Conservation (phyloP, 2,329 filamentous ascomycete genomes). For the Ascochyta rabiei region DNA sequence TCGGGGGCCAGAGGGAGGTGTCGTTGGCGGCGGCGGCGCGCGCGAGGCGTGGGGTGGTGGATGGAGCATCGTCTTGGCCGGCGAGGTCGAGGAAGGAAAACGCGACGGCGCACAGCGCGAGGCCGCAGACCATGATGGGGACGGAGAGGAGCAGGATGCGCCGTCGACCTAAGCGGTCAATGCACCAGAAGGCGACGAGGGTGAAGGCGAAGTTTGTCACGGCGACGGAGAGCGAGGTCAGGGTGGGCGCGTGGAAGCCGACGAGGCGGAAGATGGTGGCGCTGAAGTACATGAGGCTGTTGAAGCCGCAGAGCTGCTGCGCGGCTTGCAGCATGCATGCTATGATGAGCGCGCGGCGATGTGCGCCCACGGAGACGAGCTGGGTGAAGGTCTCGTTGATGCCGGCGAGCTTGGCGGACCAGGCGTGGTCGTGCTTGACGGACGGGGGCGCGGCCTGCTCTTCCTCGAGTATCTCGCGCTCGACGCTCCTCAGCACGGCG, state of each 20-base stretch:
- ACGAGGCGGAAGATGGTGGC: conserved; percentile 56
- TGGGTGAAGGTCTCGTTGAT: conserved; percentile 63
- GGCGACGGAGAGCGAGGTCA: conserved; percentile 53
- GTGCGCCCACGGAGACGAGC: conserved; percentile 52
- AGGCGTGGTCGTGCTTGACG: conserved; percentile 36
- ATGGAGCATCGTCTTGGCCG: background rate
- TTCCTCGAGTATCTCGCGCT: conserved; percentile 76
- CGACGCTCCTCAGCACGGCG: conserved; percentile 70
- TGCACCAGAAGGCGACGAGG: conserved; percentile 52
- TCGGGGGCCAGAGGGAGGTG: conserved; percentile 35
- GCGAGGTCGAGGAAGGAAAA: conserved; percentile 69
- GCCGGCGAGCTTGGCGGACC: conserved; percentile 49
- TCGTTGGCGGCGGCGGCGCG: conserved; percentile 6
- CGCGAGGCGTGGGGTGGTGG: background rate
- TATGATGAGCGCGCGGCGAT: conserved; percentile 78
- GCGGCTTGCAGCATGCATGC: conserved; percentile 85
- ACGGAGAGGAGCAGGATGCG: conserved; percentile 79
- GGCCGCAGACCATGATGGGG: conserved; percentile 79
- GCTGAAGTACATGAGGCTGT: conserved; percentile 56
- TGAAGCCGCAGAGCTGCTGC: conserved; percentile 78
- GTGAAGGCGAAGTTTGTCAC: conserved; percentile 55
- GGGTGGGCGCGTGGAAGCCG: conserved; percentile 54
- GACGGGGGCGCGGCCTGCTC: conserved; percentile 51
- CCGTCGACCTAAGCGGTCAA: conserved; percentile 53
- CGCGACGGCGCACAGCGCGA: conserved; percentile 72